Evolutionary conservation across 2,329 filamentous ascomycete species (phyloP).

Genomic region (Cryphonectria radicalis): DNA sequence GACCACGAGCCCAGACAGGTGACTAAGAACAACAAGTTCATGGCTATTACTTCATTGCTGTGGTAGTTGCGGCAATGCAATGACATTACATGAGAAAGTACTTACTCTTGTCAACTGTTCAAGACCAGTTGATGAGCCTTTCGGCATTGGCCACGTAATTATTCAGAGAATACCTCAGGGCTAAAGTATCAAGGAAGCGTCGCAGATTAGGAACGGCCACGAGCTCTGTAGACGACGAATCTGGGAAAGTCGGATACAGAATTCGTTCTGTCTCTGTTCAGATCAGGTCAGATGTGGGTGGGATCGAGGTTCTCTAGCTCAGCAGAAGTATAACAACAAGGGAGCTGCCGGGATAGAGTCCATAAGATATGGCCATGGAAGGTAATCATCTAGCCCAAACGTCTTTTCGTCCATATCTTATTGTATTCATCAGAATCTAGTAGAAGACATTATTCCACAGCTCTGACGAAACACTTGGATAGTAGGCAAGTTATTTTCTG

Average conservation of each 20-base stretch:
- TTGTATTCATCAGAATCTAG: too few species aligned
- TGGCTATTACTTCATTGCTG: background rate
- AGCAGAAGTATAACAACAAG: background rate
- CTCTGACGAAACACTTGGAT: too few species aligned
- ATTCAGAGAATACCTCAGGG: background rate
- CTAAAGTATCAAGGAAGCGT: background rate
- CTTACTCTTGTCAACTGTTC: background rate
- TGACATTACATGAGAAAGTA: background rate
- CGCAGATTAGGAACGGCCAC: too few species aligned
- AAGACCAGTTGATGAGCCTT: background rate
- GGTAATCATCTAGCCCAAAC: too few species aligned
- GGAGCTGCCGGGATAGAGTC: background rate
- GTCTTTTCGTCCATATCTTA: too few species aligned
- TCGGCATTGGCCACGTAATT: background rate
- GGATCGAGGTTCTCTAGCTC: too few species aligned
- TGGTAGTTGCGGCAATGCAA: background rate
- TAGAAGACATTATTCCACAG: too few species aligned
- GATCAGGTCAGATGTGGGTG: too few species aligned
- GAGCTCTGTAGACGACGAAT: too few species aligned
- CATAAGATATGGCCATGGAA: background rate
- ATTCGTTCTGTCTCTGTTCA: too few species aligned
- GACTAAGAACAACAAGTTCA: background rate
- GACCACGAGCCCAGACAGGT: background rate
- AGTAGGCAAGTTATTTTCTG: too few species aligned
- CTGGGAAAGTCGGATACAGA: too few species aligned